These are phyloP conservation scores for Cicer judaicum DNA, from an alignment of 306 rosid species.

Conservation along the genomic window DNA sequence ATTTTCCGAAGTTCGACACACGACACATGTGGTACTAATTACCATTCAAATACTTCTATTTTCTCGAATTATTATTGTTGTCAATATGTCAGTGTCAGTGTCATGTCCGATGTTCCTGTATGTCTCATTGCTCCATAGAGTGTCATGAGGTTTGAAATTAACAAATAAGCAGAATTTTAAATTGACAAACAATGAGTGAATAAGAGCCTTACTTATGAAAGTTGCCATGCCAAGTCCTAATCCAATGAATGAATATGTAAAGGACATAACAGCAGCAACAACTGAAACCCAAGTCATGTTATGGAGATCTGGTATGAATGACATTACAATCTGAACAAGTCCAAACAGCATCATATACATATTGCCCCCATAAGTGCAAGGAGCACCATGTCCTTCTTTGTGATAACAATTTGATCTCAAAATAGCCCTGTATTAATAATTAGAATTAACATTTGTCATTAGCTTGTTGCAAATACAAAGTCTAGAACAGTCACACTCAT, in stretches of 20 bases:
- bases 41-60: too few species aligned
- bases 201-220: constrained; percentile 51
- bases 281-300: constrained; percentile 83
- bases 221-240: constrained; percentile 72
- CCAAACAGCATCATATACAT: constrained; percentile 75
- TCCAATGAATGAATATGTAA: constrained; percentile 77
- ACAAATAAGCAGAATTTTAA: constrained; percentile 6
- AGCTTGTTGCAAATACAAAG: neutral
- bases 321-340: constrained; percentile 66
- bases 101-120: too few species aligned
- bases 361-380: constrained; percentile 58
- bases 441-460: constrained; percentile 21
- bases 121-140: too few species aligned
- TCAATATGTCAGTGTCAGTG: too few species aligned
- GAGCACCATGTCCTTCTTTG: constrained; percentile 72
- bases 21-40: too few species aligned
- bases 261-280: constrained; percentile 81
- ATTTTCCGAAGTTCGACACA: too few species aligned
- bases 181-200: constrained; percentile 16
- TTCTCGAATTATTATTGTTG: too few species aligned
- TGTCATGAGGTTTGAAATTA: neutral
- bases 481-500: too few species aligned
- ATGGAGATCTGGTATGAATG: constrained; percentile 90
- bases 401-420: constrained; percentile 73
- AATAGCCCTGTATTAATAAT: constrained; percentile 63